A percentile compares a stretch with the other conserved stretches of the same genome.
These are phyloP conservation scores for Lactarius akahatsu DNA, from an alignment of 768 basidiomycete genomes.

Conservation along the genomic window DNA sequence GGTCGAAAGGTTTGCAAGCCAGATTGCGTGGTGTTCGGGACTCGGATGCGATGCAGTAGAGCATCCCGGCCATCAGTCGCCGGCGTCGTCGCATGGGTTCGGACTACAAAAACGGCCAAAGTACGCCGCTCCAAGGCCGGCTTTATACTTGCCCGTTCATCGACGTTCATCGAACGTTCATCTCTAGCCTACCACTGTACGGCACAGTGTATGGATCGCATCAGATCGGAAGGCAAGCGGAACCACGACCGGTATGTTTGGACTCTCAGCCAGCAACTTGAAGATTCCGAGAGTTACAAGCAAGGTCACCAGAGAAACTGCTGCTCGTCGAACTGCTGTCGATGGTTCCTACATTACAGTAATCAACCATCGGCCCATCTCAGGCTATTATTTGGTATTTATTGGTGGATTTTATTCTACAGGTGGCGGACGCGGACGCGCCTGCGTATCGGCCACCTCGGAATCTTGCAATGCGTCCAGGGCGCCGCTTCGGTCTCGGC, in stretches of 20 bases:
- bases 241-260: not conserved
- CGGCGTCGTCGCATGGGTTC: not conserved
- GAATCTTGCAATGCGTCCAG: too few relatives aligned
- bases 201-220: not conserved
- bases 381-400: too few relatives aligned
- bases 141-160: not conserved
- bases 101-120: not conserved
- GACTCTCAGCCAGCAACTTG: too few relatives aligned
- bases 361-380: too few relatives aligned
- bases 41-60: not conserved
- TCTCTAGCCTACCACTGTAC: not conserved
- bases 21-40: not conserved
- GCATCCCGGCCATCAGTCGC: not conserved
- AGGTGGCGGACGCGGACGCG: too few relatives aligned
- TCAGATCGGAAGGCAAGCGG: not conserved
- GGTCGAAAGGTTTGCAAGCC: not conserved
- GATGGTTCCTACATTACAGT: too few relatives aligned
- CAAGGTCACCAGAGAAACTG: too few relatives aligned
- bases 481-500: too few relatives aligned
- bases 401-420: too few relatives aligned
- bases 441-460: too few relatives aligned
- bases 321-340: too few relatives aligned
- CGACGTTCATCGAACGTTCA: not conserved
- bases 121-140: not conserved
- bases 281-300: too few relatives aligned